Conservation (phyloP, 352 stramenopile genomes). For the Phytophthora meadii region DNA sequence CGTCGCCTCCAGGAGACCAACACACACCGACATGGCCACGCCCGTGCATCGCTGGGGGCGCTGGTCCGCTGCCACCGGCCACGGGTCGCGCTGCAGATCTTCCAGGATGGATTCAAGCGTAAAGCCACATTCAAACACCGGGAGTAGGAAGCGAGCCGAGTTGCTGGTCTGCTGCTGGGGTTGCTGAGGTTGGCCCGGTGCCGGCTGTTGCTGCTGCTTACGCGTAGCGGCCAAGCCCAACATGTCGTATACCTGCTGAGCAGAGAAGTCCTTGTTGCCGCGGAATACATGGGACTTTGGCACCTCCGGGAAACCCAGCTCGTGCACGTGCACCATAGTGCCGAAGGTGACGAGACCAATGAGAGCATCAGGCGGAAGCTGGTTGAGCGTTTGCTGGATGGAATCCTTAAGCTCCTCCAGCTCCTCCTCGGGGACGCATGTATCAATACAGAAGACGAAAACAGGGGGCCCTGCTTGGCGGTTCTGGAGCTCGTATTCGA, state of each 20-base stretch:
- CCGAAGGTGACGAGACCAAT: slow-evolving; percentile 99
- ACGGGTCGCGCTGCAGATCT: slow-evolving; percentile 98
- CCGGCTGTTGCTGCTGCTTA: slow-evolving; percentile 54
- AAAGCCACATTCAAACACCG: slow-evolving; percentile 97
- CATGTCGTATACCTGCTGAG: slow-evolving; percentile 96
- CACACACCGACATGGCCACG: slow-evolving; percentile 96
- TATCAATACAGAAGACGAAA: slow-evolving; percentile 99
- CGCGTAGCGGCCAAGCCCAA: slow-evolving; percentile 90
- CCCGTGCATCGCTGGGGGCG: slow-evolving; percentile 96
- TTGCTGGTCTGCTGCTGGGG: slow-evolving; percentile 86
- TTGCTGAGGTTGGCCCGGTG: slow-evolving; percentile 63
- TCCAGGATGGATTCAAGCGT: slow-evolving; percentile 98
- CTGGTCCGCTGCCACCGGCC: slow-evolving; percentile 97
- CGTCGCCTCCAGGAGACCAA: slow-evolving; percentile 95
- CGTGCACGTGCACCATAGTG: slow-evolving; percentile 99
- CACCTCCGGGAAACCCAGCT: slow-evolving; percentile 96
- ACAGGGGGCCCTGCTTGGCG: slow-evolving; percentile 94
- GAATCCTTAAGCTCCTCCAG: slow-evolving; percentile 98
- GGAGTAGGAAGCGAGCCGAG: slow-evolving; percentile 95
- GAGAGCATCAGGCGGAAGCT: slow-evolving; percentile 96
- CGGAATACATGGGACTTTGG: slow-evolving; percentile 99
- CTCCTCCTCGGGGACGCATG: slow-evolving; percentile 96
- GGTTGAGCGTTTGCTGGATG: slow-evolving; percentile 98
- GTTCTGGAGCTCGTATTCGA: slow-evolving; percentile 98
- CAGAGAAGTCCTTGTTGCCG: slow-evolving; percentile 98